These are phyloP conservation scores for Trichoderma koningiopsis DNA, from an alignment of 2,329 filamentous ascomycete species.

Conservation along the genomic window DNA sequence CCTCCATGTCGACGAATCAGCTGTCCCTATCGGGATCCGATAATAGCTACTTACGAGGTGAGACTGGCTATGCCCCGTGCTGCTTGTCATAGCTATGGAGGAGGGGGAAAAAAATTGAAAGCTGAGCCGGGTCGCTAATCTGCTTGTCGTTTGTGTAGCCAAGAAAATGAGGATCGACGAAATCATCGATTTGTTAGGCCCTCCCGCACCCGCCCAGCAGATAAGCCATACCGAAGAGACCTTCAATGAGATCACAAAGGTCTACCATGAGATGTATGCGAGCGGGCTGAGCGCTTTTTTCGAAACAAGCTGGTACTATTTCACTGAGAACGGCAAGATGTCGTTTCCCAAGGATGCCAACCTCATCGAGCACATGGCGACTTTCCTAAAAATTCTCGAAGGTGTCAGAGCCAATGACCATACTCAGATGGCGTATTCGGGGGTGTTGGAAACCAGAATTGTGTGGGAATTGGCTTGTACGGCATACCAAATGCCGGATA, in stretches of 20 bases:
- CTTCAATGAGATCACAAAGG: slow-evolving; percentile 67
- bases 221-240: slow-evolving; percentile 54
- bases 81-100: slow-evolving; percentile 15
- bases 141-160: slow-evolving; percentile 33
- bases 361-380: slow-evolving; percentile 67
- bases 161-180: slow-evolving; percentile 71
- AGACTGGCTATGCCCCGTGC: slow-evolving; percentile 39
- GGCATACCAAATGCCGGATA: slow-evolving; percentile 45
- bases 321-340: slow-evolving; percentile 48
- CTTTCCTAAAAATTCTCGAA: slow-evolving; percentile 61
- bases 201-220: slow-evolving; percentile 57
- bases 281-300: slow-evolving; percentile 73
- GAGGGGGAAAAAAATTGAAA: neutral
- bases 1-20: slow-evolving; percentile 33
- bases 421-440: slow-evolving; percentile 55
- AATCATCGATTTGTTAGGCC: slow-evolving; percentile 65
- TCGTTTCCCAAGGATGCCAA: slow-evolving; percentile 55
- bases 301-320: slow-evolving; percentile 81
- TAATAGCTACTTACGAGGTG: slow-evolving; percentile 51
- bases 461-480: slow-evolving; percentile 63
- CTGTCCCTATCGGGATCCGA: slow-evolving; percentile 34
- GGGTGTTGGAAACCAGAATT: slow-evolving; percentile 58
- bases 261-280: slow-evolving; percentile 77
- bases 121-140: slow-evolving; percentile 28
- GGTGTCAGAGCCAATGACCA: slow-evolving; percentile 53